phyloP scores from a whole-genome alignment of 345 rosid species.

The Lagerstroemia speciosa region DNA sequence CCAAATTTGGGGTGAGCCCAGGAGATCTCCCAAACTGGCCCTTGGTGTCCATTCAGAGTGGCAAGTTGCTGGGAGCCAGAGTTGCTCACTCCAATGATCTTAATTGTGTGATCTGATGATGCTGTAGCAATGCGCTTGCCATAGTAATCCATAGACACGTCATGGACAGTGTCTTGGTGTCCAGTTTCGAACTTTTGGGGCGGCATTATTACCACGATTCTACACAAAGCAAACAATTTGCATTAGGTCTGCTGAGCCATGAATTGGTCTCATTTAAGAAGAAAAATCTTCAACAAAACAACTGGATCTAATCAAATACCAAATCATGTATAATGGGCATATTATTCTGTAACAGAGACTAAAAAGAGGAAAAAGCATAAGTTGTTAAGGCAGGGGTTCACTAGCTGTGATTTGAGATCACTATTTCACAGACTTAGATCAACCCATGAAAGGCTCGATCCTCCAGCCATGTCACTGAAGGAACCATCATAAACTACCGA shows the following conservation, averaged over 20 bases:
- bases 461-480: neutral
- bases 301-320: neutral
- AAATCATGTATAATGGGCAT: neutral
- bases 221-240: neutral
- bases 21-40: slow-evolving; percentile 17
- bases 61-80: slow-evolving; percentile 23
- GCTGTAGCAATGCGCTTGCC: slow-evolving; percentile 30
- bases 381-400: neutral
- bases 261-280: neutral
- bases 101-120: slow-evolving; percentile 22
- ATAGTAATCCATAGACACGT: slow-evolving; percentile 30
- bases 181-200: slow-evolving; percentile 26
- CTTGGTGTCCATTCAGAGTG: slow-evolving; percentile 14
- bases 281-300: neutral
- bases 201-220: slow-evolving; percentile 16
- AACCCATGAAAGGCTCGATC: neutral
- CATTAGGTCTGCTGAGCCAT: neutral
- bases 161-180: slow-evolving; percentile 30
- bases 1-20: slow-evolving; percentile 23
- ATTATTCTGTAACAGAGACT: neutral
- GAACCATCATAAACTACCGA: neutral
- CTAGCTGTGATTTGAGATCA: neutral
- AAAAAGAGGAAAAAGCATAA: neutral
- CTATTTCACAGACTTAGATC: neutral
- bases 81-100: slow-evolving; percentile 26